phyloP scores from a whole-genome alignment of 169 alveolate genomes.

The Sarcocystis neurona region DNA sequence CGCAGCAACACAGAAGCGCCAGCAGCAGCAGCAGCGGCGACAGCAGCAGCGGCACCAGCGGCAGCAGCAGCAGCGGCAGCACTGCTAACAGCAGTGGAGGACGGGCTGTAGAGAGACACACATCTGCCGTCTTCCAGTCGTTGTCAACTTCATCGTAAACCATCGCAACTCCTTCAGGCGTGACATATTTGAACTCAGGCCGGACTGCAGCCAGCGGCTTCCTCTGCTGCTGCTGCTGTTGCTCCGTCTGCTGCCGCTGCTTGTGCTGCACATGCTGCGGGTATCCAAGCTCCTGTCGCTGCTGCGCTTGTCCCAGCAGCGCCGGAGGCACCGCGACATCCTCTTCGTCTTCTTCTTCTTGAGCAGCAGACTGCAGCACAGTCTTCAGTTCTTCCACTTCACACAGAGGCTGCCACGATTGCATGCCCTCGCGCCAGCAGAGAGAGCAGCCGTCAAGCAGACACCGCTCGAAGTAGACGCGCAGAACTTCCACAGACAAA shows the following conservation, averaged over 20 bases:
- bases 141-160: conserved; percentile 36
- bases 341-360: conserved; percentile 8
- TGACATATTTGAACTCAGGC: conserved; percentile 21
- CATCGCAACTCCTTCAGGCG: conserved; percentile 47
- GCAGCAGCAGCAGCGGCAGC: too few species aligned
- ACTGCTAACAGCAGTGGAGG: too few species aligned
- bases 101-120: too few species aligned
- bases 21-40: too few species aligned
- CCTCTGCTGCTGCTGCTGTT: conserved; percentile 25
- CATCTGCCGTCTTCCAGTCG: conserved; percentile 18
- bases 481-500: background rate
- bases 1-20: too few species aligned
- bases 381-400: background rate
- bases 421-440: conserved; percentile 18
- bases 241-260: background rate
- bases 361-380: background rate
- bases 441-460: conserved; percentile 16
- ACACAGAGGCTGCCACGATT: background rate
- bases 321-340: too few species aligned
- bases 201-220: background rate
- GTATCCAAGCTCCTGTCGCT: too few species aligned
- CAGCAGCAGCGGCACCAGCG: too few species aligned
- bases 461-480: conserved; percentile 23
- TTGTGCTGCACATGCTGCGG: background rate
- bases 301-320: conserved; percentile 2